Evolutionary conservation across 768 basidiomycete species (phyloP).

Genomic region (Tubosaeta sp.): DNA sequence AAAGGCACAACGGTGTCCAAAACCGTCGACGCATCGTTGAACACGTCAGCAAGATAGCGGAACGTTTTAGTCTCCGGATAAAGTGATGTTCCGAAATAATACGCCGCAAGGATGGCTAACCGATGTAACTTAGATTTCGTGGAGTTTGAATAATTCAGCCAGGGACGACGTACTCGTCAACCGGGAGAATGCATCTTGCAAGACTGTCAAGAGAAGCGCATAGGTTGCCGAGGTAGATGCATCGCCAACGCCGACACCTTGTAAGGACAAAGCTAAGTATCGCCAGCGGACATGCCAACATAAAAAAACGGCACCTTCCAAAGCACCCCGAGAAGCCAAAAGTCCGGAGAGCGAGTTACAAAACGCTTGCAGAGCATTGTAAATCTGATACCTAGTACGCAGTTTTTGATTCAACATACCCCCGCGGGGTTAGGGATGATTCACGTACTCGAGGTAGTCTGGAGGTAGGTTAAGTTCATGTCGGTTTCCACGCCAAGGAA

Average conservation of each 20-base stretch:
- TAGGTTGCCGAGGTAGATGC: slow-evolving; percentile 62
- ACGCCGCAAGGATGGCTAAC: slow-evolving; percentile 59
- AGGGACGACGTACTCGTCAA: slow-evolving; percentile 48
- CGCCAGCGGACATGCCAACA: neutral
- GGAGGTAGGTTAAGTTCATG: neutral
- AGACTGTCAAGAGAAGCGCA: slow-evolving; percentile 58
- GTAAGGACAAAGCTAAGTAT: neutral
- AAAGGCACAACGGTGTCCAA: slow-evolving; percentile 59
- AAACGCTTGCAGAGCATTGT: slow-evolving; percentile 65
- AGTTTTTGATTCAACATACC: slow-evolving; percentile 3
- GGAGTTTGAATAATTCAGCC: neutral
- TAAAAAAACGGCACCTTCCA: slow-evolving; percentile 47
- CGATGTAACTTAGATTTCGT: neutral
- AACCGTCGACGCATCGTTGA: slow-evolving; percentile 58
- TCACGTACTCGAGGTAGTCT: slow-evolving; percentile 55
- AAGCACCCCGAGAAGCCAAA: slow-evolving; percentile 59
- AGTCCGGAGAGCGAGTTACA: slow-evolving; percentile 63
- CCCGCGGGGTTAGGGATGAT: neutral
- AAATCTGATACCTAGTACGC: slow-evolving; percentile 53
- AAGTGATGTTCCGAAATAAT: slow-evolving; percentile 58
- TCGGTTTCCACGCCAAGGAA: neutral
- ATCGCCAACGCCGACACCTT: slow-evolving; percentile 69
- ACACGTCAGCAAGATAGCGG: slow-evolving; percentile 60
- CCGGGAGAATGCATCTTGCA: slow-evolving; percentile 62
- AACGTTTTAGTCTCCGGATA: slow-evolving; percentile 70